A percentile compares a stretch with the other conserved stretches of the same genome.
phyloP scores from a whole-genome alignment of 1,139 yeast genomes.

The Protomyces lactucae-debilis region DNA sequence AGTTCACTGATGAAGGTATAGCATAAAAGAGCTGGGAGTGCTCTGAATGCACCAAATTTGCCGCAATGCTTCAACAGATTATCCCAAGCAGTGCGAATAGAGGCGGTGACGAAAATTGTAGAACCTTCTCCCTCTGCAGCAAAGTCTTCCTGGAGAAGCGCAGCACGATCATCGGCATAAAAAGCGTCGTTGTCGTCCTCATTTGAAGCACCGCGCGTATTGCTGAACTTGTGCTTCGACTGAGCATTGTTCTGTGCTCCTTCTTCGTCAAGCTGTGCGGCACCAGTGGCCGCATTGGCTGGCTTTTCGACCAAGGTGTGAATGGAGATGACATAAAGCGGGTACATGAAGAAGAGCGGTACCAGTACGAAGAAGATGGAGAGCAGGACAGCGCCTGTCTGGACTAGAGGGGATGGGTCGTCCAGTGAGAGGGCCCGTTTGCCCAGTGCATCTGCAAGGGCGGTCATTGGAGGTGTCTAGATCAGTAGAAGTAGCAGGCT shows the following conservation, averaged over 20 bases:
- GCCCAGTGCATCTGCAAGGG: too few species aligned
- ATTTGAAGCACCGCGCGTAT: neutral
- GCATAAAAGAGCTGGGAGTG: slow-evolving; percentile 3
- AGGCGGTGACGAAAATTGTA: slow-evolving; percentile 2
- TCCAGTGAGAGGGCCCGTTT: neutral
- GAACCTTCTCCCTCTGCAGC: neutral
- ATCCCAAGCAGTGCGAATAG: slow-evolving; percentile 3
- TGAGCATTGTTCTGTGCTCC: neutral
- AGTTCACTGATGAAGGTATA: neutral
- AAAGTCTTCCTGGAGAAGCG: neutral
- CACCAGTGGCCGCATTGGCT: neutral
- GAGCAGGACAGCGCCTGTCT: neutral
- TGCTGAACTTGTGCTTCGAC: neutral
- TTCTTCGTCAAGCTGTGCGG: neutral
- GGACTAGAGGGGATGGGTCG: neutral
- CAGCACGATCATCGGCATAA: neutral
- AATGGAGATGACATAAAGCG: slow-evolving; percentile 6
- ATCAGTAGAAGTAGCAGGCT: too few species aligned
- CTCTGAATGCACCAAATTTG: neutral
- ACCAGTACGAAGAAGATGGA: neutral
- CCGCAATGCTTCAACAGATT: neutral
- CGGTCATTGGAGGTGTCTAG: too few species aligned
- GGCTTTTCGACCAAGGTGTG: slow-evolving; percentile 16
- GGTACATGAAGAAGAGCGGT: neutral
- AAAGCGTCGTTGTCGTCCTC: neutral